Evolutionary conservation across 2,329 filamentous ascomycete species (phyloP), one percentile per base, ranked within the genome.

Genomic region (Fusarium veterinarium): DNA sequence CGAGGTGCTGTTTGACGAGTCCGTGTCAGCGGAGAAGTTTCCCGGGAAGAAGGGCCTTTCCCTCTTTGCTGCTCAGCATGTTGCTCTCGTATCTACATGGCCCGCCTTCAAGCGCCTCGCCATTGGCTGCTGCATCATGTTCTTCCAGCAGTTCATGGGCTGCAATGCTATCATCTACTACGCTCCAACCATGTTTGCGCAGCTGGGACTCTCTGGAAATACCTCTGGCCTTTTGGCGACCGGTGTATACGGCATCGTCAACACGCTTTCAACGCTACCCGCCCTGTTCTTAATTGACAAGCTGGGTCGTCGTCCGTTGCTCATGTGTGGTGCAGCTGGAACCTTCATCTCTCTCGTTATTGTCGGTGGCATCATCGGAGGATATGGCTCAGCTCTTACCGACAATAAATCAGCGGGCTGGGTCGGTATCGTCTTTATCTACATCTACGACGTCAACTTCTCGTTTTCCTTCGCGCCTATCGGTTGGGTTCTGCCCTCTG

Each of bases 401-500:
- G 75, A 79, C 3, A 70, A 84, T 45, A 75, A 81, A 20, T 78
- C 81, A 5, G 84, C 88, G 0, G 81, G 82, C n/a, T 86, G 83
- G 62, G 86, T 86, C 4, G 88, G 91, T 69, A 91, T 92, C 70
- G 88, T 88, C 25, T 91, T 91, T 75, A 89, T 86, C 55, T 92
- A 91, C 77, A 84, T 92, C 20, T 85, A 92, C 64, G 88, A 91
- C 75, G 85, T 91, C 73, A 83, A 90, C 70, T 92, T 92, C 77
- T 87, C 88, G 3, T 82, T 91, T n/a, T 91, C 89, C 0, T 84
- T 90, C 23, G 90, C 89, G 0, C 89, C 90, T 1, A 87, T 91
- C 6, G 88, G 86, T 60, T 92, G 90, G 90, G 86, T 91, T 48
- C 91, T 92, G 69, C 88, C 88, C 0, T 87, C 89, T 8, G 90